Conservation (phyloP, 441 rosid genomes). For the Breynia disticha region DNA sequence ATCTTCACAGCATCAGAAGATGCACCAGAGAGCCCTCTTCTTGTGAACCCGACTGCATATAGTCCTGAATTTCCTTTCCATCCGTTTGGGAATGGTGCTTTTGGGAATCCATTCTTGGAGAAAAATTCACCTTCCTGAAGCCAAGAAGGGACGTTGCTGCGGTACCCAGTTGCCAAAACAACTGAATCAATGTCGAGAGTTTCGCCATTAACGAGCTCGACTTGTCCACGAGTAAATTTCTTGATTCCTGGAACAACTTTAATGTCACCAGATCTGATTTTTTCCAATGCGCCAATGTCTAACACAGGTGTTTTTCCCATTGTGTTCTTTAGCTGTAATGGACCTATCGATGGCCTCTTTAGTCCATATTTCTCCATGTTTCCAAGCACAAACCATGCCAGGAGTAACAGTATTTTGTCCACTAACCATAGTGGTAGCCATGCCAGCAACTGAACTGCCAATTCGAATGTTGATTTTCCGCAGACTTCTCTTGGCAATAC, state of each 20-base stretch:
- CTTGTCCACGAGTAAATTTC: slow-evolving; percentile 32
- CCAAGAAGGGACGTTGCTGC: slow-evolving; percentile 74
- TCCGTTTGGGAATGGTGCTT: slow-evolving; percentile 47
- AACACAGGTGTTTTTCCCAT: slow-evolving; percentile 62
- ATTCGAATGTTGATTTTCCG: slow-evolving; percentile 50
- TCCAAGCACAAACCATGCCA: slow-evolving; percentile 50
- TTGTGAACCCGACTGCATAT: slow-evolving; percentile 88
- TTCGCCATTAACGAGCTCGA: slow-evolving; percentile 50
- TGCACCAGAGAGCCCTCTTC: slow-evolving; percentile 82
- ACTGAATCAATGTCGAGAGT: slow-evolving; percentile 37
- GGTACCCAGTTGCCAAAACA: slow-evolving; percentile 60
- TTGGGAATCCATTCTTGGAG: slow-evolving; percentile 67
- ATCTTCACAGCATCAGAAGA: slow-evolving; percentile 58
- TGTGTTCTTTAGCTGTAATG: slow-evolving; percentile 46
- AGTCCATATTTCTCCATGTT: slow-evolving; percentile 41
- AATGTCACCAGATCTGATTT: slow-evolving; percentile 44
- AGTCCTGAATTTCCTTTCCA: slow-evolving; percentile 84
- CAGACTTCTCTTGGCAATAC: slow-evolving; percentile 61
- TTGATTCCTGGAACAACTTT: slow-evolving; percentile 55
- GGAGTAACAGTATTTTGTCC: slow-evolving; percentile 41
- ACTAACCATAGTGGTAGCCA: slow-evolving; percentile 66
- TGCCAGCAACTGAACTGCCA: slow-evolving; percentile 36
- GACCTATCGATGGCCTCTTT: slow-evolving; percentile 49
- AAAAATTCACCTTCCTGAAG: slow-evolving; percentile 74
- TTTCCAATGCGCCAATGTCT: slow-evolving; percentile 55